Evolutionary conservation across 1,284 basidiomycete species (phyloP).

Genomic region (Macrocybe sp.): DNA sequence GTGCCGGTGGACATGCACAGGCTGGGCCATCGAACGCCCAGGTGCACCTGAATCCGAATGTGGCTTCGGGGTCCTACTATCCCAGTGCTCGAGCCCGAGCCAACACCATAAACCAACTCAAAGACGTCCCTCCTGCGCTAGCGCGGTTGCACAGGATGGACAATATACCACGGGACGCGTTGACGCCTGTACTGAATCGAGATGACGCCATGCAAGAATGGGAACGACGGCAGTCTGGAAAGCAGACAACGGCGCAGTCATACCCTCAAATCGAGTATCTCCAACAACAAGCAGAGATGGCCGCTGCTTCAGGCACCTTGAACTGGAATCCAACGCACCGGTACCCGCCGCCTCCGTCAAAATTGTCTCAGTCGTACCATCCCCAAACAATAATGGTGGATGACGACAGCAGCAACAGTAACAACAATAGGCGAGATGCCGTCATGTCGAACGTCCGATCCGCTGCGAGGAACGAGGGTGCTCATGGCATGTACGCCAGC

Average conservation of each 20-base stretch:
- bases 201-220: slow-evolving; percentile 89
- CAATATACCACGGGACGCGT: slow-evolving; percentile 76
- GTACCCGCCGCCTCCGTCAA: slow-evolving; percentile 62
- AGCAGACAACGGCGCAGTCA: slow-evolving; percentile 54
- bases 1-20: slow-evolving; percentile 25
- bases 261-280: slow-evolving; percentile 87
- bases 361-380: slow-evolving; percentile 66
- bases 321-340: slow-evolving; percentile 44
- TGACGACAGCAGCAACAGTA: slow-evolving; percentile 31
- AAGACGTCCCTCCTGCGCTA: slow-evolving; percentile 87
- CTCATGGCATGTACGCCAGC: slow-evolving; percentile 38
- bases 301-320: slow-evolving; percentile 52
- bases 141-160: slow-evolving; percentile 87
- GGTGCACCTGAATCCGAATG: slow-evolving; percentile 44
- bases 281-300: slow-evolving; percentile 89
- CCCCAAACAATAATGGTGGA: slow-evolving; percentile 57
- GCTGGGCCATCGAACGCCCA: slow-evolving; percentile 16
- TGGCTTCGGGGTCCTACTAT: slow-evolving; percentile 67
- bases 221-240: slow-evolving; percentile 77
- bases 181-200: slow-evolving; percentile 85
- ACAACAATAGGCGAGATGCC: slow-evolving; percentile 49
- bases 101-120: slow-evolving; percentile 89
- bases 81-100: slow-evolving; percentile 66
- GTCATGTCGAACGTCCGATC: slow-evolving; percentile 72
- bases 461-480: slow-evolving; percentile 49